A percentile compares a stretch with the other conserved stretches of the same genome.
These are phyloP conservation scores for Manihot esculenta DNA, from an alignment of 441 rosid genomes.

Conservation along the genomic window DNA sequence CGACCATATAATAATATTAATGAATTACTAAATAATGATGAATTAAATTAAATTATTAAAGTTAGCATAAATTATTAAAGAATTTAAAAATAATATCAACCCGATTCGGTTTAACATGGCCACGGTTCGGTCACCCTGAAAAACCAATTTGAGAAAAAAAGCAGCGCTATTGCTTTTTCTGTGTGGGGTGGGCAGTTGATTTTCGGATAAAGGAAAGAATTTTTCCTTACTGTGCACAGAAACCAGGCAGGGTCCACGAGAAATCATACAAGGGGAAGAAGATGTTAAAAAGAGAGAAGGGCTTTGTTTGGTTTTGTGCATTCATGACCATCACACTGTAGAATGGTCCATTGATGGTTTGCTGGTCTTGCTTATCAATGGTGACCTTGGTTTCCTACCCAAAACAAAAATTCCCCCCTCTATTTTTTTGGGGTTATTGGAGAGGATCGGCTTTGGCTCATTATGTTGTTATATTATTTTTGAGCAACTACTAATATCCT, in stretches of 20 bases:
- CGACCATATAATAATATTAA: no score
- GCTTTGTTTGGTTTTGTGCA: not conserved
- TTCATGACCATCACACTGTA: not conserved
- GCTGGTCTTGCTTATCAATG: slow-evolving; percentile 11
- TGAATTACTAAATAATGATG: no score
- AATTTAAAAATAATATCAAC: no score
- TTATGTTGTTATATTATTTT: not conserved
- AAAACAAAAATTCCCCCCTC: not conserved
- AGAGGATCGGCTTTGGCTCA: not conserved
- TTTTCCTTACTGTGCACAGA: no score
- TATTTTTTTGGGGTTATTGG: no score
- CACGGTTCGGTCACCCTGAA: slow-evolving; percentile 2
- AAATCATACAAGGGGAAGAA: not conserved
- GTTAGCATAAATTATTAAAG: no score
- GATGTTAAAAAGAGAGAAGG: not conserved
- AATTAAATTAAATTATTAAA: no score
- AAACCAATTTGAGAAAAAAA: not conserved
- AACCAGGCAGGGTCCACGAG: not conserved
- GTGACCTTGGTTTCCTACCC: not conserved
- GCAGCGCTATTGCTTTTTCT: slow-evolving; percentile 16
- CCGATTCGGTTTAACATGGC: slow-evolving; percentile 27
- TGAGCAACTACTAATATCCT: no score
- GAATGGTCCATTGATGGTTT: slow-evolving; percentile 2
- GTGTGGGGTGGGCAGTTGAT: slow-evolving; percentile 20
- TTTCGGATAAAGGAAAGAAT: no score